Evolutionary conservation across 2,329 filamentous ascomycete genomes (phyloP).

Genomic region (Chrysoporthe deuterocubensis): DNA sequence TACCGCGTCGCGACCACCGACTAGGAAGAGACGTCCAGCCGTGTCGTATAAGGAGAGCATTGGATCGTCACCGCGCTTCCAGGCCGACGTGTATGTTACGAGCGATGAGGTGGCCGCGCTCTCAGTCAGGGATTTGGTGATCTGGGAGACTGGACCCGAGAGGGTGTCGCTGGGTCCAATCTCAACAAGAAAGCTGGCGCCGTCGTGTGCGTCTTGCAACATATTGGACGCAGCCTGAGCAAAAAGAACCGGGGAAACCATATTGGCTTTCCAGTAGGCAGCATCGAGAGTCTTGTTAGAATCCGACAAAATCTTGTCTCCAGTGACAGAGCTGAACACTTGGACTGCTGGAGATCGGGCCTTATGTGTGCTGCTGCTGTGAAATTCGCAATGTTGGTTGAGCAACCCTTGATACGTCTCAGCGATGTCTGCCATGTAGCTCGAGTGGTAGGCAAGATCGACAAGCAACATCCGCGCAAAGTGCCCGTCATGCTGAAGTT

Average conservation of each 20-base stretch:
- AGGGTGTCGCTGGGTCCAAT: constrained; percentile 33
- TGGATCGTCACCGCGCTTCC: constrained; percentile 28
- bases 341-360: neutral
- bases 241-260: constrained; percentile 37
- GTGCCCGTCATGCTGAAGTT: constrained; percentile 30
- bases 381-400: neutral
- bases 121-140: constrained; percentile 29
- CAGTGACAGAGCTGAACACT: constrained; percentile 32
- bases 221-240: constrained; percentile 28
- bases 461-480: constrained; percentile 38
- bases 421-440: constrained; percentile 33
- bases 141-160: constrained; percentile 33
- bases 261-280: constrained; percentile 37
- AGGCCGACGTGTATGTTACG: constrained; percentile 21
- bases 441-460: constrained; percentile 40
- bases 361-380: neutral
- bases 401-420: constrained; percentile 30
- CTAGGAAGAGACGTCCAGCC: constrained; percentile 33
- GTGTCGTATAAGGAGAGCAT: constrained; percentile 28
- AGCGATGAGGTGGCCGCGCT: too few relatives aligned
- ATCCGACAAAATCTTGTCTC: neutral
- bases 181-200: constrained; percentile 33
- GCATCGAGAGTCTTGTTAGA: constrained; percentile 17
- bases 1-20: constrained; percentile 21
- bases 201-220: constrained; percentile 16